These are phyloP conservation scores for Epipyxis sp. DNA, from an alignment of 108 stramenopile species.

Conservation along the genomic window DNA sequence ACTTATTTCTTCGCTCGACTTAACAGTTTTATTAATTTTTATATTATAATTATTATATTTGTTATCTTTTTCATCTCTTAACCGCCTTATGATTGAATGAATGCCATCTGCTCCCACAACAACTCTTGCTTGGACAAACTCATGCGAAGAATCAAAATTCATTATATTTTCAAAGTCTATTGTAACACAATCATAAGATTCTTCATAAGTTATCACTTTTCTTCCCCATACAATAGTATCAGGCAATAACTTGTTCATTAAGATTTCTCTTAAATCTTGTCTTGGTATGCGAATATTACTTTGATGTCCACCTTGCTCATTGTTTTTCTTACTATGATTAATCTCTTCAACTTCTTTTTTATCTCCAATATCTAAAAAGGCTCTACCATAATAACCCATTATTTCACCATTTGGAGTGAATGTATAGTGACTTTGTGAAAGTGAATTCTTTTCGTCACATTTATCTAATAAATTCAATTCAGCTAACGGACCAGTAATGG, in stretches of 20 bases:
- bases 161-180: not conserved
- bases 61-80: not conserved
- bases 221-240: conserved; percentile 6
- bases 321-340: not conserved
- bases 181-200: not conserved
- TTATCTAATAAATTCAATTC: not conserved
- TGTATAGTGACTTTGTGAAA: conserved; percentile 32
- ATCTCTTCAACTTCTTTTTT: not conserved
- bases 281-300: conserved; percentile 17
- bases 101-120: not conserved
- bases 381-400: conserved; percentile 30
- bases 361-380: conserved; percentile 8
- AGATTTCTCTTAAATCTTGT: conserved; percentile 31
- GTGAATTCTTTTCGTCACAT: conserved; percentile 17
- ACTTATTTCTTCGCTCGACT: no score
- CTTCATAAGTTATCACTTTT: not conserved
- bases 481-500: not conserved
- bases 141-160: not conserved
- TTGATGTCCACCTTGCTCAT: conserved; percentile 3
- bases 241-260: not conserved
- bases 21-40: no score
- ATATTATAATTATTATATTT: no score
- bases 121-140: not conserved
- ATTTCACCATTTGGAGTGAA: conserved; percentile 25
- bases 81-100: no score